Evolutionary conservation across 2,329 filamentous ascomycete species (phyloP).

Genomic region (Trichoderma atroviride): DNA sequence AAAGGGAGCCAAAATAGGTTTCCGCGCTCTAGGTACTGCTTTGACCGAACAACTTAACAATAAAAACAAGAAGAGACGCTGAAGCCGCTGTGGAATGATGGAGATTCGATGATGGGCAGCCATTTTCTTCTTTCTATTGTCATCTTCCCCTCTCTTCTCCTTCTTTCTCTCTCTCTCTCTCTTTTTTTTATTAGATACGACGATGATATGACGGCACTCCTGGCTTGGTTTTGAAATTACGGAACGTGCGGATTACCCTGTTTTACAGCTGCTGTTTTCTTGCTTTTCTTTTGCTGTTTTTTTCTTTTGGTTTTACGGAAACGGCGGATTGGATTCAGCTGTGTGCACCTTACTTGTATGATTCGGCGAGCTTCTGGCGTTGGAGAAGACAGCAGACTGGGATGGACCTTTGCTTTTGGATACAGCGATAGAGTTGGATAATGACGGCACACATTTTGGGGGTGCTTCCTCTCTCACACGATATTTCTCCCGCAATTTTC

Average conservation of each 20-base stretch:
- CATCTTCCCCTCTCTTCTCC: too few relatives aligned
- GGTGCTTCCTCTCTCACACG: background rate
- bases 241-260: background rate
- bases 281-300: background rate
- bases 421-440: background rate
- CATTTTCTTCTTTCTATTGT: background rate
- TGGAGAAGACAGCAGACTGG: background rate
- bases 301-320: background rate
- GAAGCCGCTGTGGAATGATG: conserved; percentile 8
- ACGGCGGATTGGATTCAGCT: background rate
- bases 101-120: conserved; percentile 17
- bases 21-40: conserved; percentile 53
- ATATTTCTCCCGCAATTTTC: background rate
- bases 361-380: background rate
- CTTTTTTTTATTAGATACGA: background rate
- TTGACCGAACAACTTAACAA: conserved; percentile 51
- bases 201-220: background rate
- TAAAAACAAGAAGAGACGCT: conserved; percentile 36
- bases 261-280: background rate
- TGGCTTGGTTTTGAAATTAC: background rate
- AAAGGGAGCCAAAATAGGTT: conserved; percentile 53
- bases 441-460: background rate
- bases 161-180: too few relatives aligned
- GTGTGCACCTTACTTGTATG: background rate
- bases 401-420: background rate